phyloP scores from a whole-genome alignment of 495 filamentous ascomycete genomes.

The Venustampulla echinocandica region DNA sequence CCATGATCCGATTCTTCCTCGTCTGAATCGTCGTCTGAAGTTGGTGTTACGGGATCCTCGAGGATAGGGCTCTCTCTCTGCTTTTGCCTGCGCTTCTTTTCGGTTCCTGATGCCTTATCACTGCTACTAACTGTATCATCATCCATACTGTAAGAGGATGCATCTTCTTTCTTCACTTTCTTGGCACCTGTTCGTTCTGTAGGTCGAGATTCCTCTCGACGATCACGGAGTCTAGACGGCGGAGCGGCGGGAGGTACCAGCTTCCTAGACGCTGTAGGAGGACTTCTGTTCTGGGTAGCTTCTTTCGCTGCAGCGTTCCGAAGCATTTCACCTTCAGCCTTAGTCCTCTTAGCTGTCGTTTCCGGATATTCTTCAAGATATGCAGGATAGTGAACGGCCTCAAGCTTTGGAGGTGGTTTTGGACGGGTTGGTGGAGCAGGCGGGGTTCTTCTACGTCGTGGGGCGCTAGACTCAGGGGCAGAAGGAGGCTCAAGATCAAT shows the following conservation, averaged over 20 bases:
- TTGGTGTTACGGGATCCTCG: constrained; percentile 19
- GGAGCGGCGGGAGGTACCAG: constrained; percentile 24
- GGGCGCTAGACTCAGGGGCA: constrained; percentile 6
- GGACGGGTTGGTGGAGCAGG: constrained; percentile 33
- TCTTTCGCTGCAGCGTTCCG: constrained; percentile 10
- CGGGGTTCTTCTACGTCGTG: constrained; percentile 18
- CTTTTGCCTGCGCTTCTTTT: constrained; percentile 19
- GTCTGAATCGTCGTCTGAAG: constrained; percentile 16
- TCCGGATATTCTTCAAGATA: constrained; percentile 26
- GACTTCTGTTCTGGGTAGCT: constrained; percentile 1
- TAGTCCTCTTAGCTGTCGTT: constrained; percentile 15
- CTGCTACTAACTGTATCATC: constrained; percentile 32
- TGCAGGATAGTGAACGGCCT: constrained; percentile 22
- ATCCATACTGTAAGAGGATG: constrained; percentile 30
- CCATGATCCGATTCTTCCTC: constrained; percentile 4
- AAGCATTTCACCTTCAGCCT: constrained; percentile 12
- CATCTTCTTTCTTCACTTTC: constrained; percentile 17
- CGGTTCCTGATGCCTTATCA: constrained; percentile 5
- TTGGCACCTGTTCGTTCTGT: constrained; percentile 17
- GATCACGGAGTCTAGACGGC: constrained; percentile 23
- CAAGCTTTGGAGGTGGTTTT: constrained; percentile 27
- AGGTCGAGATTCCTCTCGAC: constrained; percentile 13
- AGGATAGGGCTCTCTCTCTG: constrained; percentile 19
- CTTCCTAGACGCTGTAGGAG: constrained; percentile 11
- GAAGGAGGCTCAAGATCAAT: constrained; percentile 15